These are phyloP conservation scores for Penicillium sp. DNA, from an alignment of 2,329 filamentous ascomycete genomes.

Conservation along the genomic window DNA sequence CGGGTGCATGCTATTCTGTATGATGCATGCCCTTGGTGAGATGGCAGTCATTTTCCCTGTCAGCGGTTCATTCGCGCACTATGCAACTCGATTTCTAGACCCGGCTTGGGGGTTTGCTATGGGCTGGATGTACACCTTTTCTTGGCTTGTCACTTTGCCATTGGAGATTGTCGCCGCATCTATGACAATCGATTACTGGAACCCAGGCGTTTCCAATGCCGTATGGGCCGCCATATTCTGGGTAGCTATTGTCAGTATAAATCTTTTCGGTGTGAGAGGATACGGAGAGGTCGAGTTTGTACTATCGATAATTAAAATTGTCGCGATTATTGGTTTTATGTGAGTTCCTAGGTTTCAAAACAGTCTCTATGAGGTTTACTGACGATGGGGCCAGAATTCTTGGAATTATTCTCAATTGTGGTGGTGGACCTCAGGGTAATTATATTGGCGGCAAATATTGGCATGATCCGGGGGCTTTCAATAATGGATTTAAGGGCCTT, in stretches of 20 bases:
- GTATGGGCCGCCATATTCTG: constrained; percentile 86
- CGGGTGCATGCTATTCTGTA: constrained; percentile 87
- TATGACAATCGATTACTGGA: constrained; percentile 84
- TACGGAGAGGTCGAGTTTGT: constrained; percentile 91
- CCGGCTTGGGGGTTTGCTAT: constrained; percentile 92
- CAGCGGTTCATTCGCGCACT: constrained; percentile 88
- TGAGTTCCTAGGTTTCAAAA: constrained; percentile 46
- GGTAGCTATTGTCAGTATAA: constrained; percentile 74
- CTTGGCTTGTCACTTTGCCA: constrained; percentile 83
- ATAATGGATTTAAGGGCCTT: constrained; percentile 70
- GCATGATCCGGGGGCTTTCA: constrained; percentile 73
- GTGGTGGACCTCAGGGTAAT: constrained; percentile 71
- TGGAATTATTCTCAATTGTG: constrained; percentile 82
- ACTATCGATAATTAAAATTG: constrained; percentile 83
- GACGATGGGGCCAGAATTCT: constrained; percentile 63
- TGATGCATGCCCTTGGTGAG: constrained; percentile 88
- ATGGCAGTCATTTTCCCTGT: constrained; percentile 89
- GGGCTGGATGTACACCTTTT: constrained; percentile 91
- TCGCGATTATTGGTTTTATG: constrained; percentile 88
- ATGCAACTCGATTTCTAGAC: constrained; percentile 91
- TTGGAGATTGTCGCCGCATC: constrained; percentile 86
- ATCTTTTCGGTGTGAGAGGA: constrained; percentile 83
- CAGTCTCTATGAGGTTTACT: constrained; percentile 17
- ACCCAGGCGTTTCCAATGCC: constrained; percentile 64
- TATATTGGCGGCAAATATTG: constrained; percentile 84